A percentile compares a stretch with the other conserved stretches of the same genome.
Conservation (phyloP, 2,329 filamentous ascomycete genomes). For the Neofusicoccum umdonicola region DNA sequence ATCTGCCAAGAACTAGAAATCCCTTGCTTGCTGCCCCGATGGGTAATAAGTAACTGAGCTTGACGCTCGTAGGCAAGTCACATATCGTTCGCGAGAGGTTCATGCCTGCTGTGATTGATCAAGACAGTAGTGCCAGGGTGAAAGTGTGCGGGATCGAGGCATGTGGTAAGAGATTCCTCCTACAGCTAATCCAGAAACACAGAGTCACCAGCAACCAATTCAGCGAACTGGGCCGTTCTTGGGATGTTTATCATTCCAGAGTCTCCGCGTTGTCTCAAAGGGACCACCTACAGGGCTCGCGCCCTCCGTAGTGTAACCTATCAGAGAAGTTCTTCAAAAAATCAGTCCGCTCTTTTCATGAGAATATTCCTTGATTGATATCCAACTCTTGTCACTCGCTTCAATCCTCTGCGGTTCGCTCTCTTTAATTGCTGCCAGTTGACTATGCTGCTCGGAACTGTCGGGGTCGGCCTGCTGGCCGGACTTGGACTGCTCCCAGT, state of each 20-base stretch:
- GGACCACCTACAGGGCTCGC: neutral
- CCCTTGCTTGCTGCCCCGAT: neutral
- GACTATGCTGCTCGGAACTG: neutral
- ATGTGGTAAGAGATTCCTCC: neutral
- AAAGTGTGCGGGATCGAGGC: too few species aligned
- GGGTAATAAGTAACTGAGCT: neutral
- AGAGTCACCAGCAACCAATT: neutral
- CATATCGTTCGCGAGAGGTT: neutral
- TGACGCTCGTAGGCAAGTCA: neutral
- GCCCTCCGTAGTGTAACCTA: neutral
- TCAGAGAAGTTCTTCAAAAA: neutral
- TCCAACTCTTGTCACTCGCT: neutral
- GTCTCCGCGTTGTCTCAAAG: neutral
- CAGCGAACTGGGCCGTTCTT: neutral
- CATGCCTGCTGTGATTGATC: neutral
- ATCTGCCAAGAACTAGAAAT: neutral
- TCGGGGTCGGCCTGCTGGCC: neutral
- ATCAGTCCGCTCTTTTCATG: neutral
- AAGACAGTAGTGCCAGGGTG: neutral
- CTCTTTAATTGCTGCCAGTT: neutral
- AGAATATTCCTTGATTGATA: neutral
- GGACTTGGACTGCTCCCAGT: neutral
- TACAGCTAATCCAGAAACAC: neutral
- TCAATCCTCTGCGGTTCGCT: neutral
- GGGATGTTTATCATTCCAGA: constrained; percentile 6